Evolutionary conservation across 306 rosid genomes (phyloP).

Genomic region (Vachellia collinsii): DNA sequence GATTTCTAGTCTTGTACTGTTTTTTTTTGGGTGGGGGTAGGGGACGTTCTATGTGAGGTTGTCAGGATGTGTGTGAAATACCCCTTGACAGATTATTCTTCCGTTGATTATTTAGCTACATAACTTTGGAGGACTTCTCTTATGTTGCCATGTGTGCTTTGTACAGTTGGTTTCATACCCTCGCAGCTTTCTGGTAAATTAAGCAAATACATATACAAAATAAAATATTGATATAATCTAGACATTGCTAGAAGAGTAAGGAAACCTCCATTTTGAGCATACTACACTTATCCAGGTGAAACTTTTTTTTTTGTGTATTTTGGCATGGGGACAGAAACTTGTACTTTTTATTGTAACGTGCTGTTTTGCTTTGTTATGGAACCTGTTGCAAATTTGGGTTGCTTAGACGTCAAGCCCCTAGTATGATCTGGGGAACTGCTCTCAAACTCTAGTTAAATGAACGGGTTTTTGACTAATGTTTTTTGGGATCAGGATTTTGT

Average conservation of each 20-base stretch:
- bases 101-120: neutral
- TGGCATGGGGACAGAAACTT: neutral
- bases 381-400: conserved; percentile 28
- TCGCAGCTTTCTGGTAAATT: conserved; percentile 14
- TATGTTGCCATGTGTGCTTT: neutral
- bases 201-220: conserved; percentile 14
- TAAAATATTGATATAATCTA: conserved; percentile 9
- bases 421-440: conserved; percentile 25
- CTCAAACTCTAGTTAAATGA: conserved; percentile 23
- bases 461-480: conserved; percentile 2
- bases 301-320: neutral
- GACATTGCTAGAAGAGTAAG: conserved; percentile 9
- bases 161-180: conserved; percentile 11
- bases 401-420: neutral
- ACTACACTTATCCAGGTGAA: conserved; percentile 8
- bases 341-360: neutral
- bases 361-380: conserved; percentile 18
- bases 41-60: neutral
- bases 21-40: neutral
- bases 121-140: neutral
- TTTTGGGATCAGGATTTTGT: conserved; percentile 27
- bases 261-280: conserved; percentile 3
- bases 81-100: neutral
- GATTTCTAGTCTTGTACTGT: neutral
- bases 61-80: neutral